Percentiles rank a stretch among this genome's conserved stretches.
phyloP scores from a whole-genome alignment of 495 filamentous ascomycete genomes.

The Umbilicaria muhlenbergii region DNA sequence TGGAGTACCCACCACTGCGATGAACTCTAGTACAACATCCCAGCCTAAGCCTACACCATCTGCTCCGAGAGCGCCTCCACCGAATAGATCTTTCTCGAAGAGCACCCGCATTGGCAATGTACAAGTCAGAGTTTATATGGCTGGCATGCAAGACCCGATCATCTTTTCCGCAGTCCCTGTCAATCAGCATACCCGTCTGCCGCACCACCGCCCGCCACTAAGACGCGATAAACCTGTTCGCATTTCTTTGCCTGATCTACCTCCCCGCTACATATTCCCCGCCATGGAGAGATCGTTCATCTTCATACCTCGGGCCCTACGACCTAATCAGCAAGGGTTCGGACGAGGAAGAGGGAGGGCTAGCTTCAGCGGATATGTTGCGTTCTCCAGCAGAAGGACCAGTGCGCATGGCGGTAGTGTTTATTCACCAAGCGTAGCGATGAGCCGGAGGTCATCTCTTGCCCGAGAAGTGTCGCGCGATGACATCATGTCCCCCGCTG shows the following conservation, averaged over 20 bases:
- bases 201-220: slow-evolving; percentile 85
- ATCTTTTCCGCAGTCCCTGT: slow-evolving; percentile 56
- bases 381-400: slow-evolving; percentile 54
- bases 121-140: slow-evolving; percentile 65
- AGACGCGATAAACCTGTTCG: slow-evolving; percentile 94
- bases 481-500: slow-evolving; percentile 57
- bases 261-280: slow-evolving; percentile 80
- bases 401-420: slow-evolving; percentile 68
- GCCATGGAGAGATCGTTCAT: slow-evolving; percentile 84
- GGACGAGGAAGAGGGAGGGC: slow-evolving; percentile 52
- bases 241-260: slow-evolving; percentile 68
- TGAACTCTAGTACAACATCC: slow-evolving; percentile 5
- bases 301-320: slow-evolving; percentile 87
- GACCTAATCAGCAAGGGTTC: slow-evolving; percentile 78
- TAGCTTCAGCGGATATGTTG: slow-evolving; percentile 50
- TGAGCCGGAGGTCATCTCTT: slow-evolving; percentile 84
- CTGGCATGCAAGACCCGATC: slow-evolving; percentile 55
- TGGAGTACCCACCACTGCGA: background rate
- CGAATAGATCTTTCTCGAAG: slow-evolving; percentile 53
- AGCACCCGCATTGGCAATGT: slow-evolving; percentile 59
- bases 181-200: slow-evolving; percentile 80
- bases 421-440: slow-evolving; percentile 81
- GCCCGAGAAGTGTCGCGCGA: slow-evolving; percentile 62
- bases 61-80: slow-evolving; percentile 31
- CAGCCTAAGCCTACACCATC: slow-evolving; percentile 23